phyloP scores from a whole-genome alignment of 1,139 yeast species.

The Candida gigantensis region DNA sequence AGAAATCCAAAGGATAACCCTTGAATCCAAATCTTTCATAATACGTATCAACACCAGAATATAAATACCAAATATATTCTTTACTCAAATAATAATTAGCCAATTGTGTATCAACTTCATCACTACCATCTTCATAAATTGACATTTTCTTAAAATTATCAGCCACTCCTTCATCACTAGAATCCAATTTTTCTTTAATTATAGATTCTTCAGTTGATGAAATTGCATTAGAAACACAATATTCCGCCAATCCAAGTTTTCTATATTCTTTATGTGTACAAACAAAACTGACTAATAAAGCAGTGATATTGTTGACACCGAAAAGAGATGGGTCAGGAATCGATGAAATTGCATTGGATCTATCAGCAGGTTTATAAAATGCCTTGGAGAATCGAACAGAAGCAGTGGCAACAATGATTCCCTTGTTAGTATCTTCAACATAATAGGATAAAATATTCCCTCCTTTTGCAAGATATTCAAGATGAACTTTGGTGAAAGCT shows the following conservation, averaged over 20 bases:
- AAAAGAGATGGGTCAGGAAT: slow-evolving; percentile 35
- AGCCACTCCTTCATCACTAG: slow-evolving; percentile 22
- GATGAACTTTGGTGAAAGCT: slow-evolving; percentile 19
- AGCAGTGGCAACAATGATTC: slow-evolving; percentile 27
- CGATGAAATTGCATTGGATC: slow-evolving; percentile 28
- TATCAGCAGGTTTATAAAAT: slow-evolving; percentile 33
- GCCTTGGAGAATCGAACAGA: slow-evolving; percentile 30
- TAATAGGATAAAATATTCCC: slow-evolving; percentile 26
- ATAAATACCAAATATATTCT: slow-evolving; percentile 41
- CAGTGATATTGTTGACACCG: slow-evolving; percentile 34
- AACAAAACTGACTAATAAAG: slow-evolving; percentile 31
- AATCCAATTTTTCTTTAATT: slow-evolving; percentile 24
- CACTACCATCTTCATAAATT: slow-evolving; percentile 21
- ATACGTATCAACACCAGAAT: slow-evolving; percentile 36
- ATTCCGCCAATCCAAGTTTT: slow-evolving; percentile 32
- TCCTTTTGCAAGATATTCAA: slow-evolving; percentile 17
- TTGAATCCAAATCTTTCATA: slow-evolving; percentile 44
- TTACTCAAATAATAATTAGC: slow-evolving; percentile 40
- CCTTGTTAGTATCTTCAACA: slow-evolving; percentile 27
- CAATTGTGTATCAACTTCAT: slow-evolving; percentile 31
- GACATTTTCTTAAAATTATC: slow-evolving; percentile 39
- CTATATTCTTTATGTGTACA: slow-evolving; percentile 30
- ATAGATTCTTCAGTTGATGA: slow-evolving; percentile 33
- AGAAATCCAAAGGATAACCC: slow-evolving; percentile 37
- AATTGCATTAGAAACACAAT: slow-evolving; percentile 31